Base-by-base conservation (phyloP, 257 asterid genomes). In the Agastache rugosa region DNA sequence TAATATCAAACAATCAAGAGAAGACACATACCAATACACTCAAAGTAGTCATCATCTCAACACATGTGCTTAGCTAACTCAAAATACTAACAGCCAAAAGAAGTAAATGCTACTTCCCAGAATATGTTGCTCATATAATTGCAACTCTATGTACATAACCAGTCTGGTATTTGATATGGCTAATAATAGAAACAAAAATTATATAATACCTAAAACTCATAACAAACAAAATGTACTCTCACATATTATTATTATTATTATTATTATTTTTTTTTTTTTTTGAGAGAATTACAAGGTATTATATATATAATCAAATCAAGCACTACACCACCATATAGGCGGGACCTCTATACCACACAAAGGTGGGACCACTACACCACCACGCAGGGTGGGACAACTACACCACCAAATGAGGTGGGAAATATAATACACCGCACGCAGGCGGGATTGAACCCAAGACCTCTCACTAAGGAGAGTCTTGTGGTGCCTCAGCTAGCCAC, bases 1-100 rank as follows among this genome's bases (percentile, higher is more conserved):
- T 29, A 34, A 11, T 16, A 23, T 48, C 17, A 0, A 61, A 61
- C 41, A 16, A 17, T 31, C 48, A 34, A 35, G 20, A 29, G 22
- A 29, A 61, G 3, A 29, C 44, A 60, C 37, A 16, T 7, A 47
- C 47, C 20, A 72, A 6, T 23, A 29, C 25, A 58, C 22, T 16
- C 16, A n/a, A 17, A 71, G 20, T 45, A 11, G 22, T 45, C 69
- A 16, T 59, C 69, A 25, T 59, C 50, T 29, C 15, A 42, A 6
- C 16, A 11, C 11, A 15, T 42, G 53, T 54, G 19, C 54, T 71
- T 72, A 71, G 68, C 65, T 69, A 15, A 37, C 45, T 27, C 11
- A 59, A 44, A n/a, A 59, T 29, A 11, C 48, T 48, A 15, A 31
- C 60, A 67, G 44, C 72, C 5, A 22, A 50, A 50, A 48, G 25